Conservation (phyloP, 2,329 filamentous ascomycete genomes). For the Tolypocladium album region DNA sequence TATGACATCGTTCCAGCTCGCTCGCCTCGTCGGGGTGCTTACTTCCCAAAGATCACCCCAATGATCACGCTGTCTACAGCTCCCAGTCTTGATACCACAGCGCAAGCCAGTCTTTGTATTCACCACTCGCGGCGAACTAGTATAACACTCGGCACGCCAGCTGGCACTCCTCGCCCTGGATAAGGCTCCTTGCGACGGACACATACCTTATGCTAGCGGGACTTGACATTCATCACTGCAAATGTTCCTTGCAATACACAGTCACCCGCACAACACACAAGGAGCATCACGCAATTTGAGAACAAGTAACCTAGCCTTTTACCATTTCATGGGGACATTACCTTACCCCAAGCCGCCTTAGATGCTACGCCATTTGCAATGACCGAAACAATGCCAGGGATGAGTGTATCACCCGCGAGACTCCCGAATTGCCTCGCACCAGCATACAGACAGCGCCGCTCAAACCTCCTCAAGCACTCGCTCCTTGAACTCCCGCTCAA, state of each 20-base stretch:
- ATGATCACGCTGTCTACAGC: not conserved
- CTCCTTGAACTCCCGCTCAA: constrained; percentile 99
- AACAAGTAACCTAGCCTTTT: constrained; percentile 20
- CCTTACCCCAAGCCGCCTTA: constrained; percentile 29
- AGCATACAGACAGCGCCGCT: constrained; percentile 29
- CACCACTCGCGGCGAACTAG: not conserved
- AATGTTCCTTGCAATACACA: not conserved
- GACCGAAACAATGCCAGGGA: constrained; percentile 30
- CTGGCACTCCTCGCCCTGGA: too few relatives aligned
- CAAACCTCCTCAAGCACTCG: constrained; percentile 88
- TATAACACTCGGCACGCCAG: not conserved
- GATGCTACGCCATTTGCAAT: constrained; percentile 34
- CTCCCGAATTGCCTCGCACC: constrained; percentile 19
- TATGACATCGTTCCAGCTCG: not conserved
- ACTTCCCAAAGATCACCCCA: not conserved
- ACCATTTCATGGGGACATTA: constrained; percentile 26
- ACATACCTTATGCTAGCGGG: too few relatives aligned
- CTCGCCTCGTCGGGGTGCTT: not conserved
- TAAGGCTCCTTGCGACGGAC: too few relatives aligned
- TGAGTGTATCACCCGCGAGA: constrained; percentile 21
- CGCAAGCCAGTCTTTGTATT: not conserved
- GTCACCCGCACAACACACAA: not conserved
- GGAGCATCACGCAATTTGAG: not conserved
- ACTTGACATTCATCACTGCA: not conserved
- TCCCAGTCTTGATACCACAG: not conserved